phyloP scores from a whole-genome alignment of 148 eudicot genomes.

The Rhododendron williamsianum region DNA sequence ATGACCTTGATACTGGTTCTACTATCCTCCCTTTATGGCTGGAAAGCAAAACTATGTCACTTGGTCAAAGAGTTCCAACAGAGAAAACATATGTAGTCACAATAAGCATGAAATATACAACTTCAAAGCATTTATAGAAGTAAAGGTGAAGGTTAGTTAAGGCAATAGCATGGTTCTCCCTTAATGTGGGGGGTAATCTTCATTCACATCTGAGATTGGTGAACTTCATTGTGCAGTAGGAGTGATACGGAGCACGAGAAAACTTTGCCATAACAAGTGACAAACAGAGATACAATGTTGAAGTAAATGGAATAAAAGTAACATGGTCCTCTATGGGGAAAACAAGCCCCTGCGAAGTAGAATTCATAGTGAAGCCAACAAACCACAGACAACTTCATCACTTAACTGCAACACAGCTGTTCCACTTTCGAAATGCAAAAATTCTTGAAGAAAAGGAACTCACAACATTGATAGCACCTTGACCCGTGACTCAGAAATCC shows the following conservation, averaged over 20 bases:
- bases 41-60: slow-evolving; percentile 21
- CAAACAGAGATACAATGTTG: neutral
- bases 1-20: slow-evolving; percentile 32
- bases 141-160: neutral
- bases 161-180: neutral
- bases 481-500: neutral
- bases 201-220: neutral
- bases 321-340: neutral
- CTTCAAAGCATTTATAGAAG: neutral
- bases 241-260: neutral
- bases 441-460: neutral
- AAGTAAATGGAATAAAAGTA: neutral
- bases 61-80: neutral
- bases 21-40: slow-evolving; percentile 49
- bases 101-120: neutral
- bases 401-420: neutral
- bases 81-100: neutral
- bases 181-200: neutral
- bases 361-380: neutral
- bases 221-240: neutral
- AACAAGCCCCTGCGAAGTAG: neutral
- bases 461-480: neutral
- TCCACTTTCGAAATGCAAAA: neutral
- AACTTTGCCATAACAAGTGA: neutral
- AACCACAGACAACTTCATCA: neutral